Percentiles rank a stretch among this genome's conserved stretches.
These are phyloP conservation scores for Dryadomyces sulphureus DNA, from an alignment of 2,329 filamentous ascomycete species.

Conservation along the genomic window DNA sequence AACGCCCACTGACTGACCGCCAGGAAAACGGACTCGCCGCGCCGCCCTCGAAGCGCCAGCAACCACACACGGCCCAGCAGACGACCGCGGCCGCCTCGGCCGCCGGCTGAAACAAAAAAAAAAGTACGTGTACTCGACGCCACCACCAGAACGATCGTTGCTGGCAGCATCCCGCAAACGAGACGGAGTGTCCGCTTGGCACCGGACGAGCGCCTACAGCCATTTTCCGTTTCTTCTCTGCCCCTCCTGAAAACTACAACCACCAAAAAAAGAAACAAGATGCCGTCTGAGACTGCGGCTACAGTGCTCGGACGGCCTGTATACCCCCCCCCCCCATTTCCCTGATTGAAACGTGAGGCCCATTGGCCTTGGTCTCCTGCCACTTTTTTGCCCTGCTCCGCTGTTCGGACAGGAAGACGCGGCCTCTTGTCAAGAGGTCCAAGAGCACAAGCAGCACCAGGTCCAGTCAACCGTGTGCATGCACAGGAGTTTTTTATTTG, in stretches of 20 bases:
- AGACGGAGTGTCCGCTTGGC: not conserved
- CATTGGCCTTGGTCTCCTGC: not conserved
- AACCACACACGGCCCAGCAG: not conserved
- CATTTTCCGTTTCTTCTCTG: too few species aligned
- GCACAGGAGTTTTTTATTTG: too few species aligned
- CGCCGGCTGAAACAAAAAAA: slow-evolving; percentile 1
- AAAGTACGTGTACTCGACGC: not conserved
- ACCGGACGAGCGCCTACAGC: too few species aligned
- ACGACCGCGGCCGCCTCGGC: not conserved
- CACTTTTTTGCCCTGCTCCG: not conserved
- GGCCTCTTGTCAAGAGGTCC: not conserved
- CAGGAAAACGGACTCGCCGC: not conserved
- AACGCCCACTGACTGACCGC: not conserved
- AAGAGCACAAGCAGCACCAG: too few species aligned
- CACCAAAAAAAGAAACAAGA: too few species aligned
- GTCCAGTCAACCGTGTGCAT: too few species aligned
- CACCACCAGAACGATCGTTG: not conserved
- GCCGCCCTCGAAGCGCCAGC: slow-evolving; percentile 3
- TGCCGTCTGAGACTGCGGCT: too few species aligned
- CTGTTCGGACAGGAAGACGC: not conserved
- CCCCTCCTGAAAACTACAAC: too few species aligned
- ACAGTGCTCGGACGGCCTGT: too few species aligned
- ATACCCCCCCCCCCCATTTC: too few species aligned
- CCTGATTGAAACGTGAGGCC: too few species aligned
- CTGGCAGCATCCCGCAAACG: not conserved